Evolutionary conservation across 2,329 filamentous ascomycete species (phyloP), one percentile per base, ranked within the genome.

Genomic region (Diaporthe ilicicola): DNA sequence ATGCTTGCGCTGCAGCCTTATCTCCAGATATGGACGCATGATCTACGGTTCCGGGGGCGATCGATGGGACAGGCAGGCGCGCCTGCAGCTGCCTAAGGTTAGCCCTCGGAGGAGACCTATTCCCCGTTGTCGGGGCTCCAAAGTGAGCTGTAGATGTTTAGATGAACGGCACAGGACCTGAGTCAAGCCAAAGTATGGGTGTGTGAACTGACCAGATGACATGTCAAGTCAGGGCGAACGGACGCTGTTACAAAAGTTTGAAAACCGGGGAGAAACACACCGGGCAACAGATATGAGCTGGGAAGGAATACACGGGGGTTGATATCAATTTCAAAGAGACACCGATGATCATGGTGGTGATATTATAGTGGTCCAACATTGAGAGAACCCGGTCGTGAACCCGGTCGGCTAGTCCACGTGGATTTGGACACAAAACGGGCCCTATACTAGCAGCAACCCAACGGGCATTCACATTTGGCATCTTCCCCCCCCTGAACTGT

Each of bases 1-100:
- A n/a, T 0, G 76, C 75, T 13, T 70, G 46, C 19, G 37, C 24
- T 9, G 27, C 44, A 13, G 74, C 37, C 34, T 71, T 72, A 1
- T 72, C 71, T n/a, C 27, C 55, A 8, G 32, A 61, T 42, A 75
- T 66, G 3, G 61, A 71, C 0, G 48, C 68, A 0, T 56, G 7
- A 5, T 73, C 64, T 5, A 77, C 64, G 0, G 68, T 37, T 17
- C 66, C 66, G 19, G 66, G 39, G 5, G 4, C 19, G 15, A 51
- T 15, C 4, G 22, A 51, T n/a, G 67, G 67, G 1, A 70, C 6
- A 53, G 67, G 67, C 13, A 19, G 24, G 9, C 64, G 22, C 37
- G 44, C 61, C 34, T 42, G 32, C 13, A 69, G 17, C 53, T 69
- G 17, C 24, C 66, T 53, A 22, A 69, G 54, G 13, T 69, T 37